A percentile compares a stretch with the other conserved stretches of the same genome.
These are phyloP conservation scores for Termitomyces titanicus DNA, from an alignment of 768 basidiomycete genomes.

Conservation along the genomic window DNA sequence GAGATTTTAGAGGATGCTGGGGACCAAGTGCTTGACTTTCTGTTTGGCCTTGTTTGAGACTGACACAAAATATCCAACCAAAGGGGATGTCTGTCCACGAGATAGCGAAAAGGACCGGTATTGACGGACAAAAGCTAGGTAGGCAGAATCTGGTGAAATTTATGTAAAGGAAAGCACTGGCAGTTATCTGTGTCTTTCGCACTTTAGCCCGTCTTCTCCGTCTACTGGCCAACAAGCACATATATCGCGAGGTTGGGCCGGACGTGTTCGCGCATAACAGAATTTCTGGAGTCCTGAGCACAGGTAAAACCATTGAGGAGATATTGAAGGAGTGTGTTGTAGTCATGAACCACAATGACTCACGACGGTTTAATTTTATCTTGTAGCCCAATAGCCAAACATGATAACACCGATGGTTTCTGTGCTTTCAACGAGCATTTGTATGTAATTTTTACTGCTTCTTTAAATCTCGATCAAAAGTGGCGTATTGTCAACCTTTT, in stretches of 20 bases:
- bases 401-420: slow-evolving; percentile 24
- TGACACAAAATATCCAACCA: too few relatives aligned
- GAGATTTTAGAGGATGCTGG: slow-evolving; percentile 32
- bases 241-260: slow-evolving; percentile 31
- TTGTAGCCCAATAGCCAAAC: slow-evolving; percentile 21
- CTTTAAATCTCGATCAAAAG: too few relatives aligned
- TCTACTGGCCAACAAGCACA: slow-evolving; percentile 29
- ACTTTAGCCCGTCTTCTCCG: slow-evolving; percentile 27
- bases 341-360: not conserved
- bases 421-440: slow-evolving; percentile 21
- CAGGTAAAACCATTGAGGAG: slow-evolving; percentile 24
- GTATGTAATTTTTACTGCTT: slow-evolving; percentile 10
- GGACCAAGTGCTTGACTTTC: slow-evolving; percentile 17
- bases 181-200: not conserved
- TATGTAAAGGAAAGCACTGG: not conserved
- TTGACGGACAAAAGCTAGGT: slow-evolving; percentile 34
- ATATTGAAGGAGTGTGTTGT: slow-evolving; percentile 22
- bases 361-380: not conserved
- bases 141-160: not conserved
- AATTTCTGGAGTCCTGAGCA: slow-evolving; percentile 27
- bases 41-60: not conserved
- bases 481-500: not conserved
- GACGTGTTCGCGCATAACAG: slow-evolving; percentile 34
- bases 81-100: slow-evolving; percentile 36
- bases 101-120: slow-evolving; percentile 27